Conservation (phyloP, 495 filamentous ascomycete genomes). For the Aspergillus affinis region DNA sequence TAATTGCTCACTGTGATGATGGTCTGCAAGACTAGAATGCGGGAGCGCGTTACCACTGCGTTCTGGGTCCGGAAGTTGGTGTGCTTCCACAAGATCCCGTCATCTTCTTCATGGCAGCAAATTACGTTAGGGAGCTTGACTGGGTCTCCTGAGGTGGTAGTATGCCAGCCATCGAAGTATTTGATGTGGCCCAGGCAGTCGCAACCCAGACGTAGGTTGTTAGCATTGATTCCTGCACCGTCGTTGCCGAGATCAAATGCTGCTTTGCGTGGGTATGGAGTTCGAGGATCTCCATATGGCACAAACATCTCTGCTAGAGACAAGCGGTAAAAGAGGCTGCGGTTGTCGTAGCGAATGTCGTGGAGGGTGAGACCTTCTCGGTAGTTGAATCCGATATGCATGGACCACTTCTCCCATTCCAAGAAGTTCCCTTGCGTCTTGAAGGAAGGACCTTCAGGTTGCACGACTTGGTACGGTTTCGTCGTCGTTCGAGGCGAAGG, state of each 20-base stretch:
- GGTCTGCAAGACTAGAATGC: conserved; percentile 64
- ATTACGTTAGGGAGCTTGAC: conserved; percentile 55
- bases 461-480: conserved; percentile 73
- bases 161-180: conserved; percentile 59
- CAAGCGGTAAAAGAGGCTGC: conserved; percentile 68
- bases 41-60: conserved; percentile 54
- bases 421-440: conserved; percentile 39
- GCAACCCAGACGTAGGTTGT: conserved; percentile 50
- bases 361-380: conserved; percentile 64
- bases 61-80: conserved; percentile 64
- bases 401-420: conserved; percentile 66
- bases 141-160: conserved; percentile 51
- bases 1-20: conserved; percentile 83
- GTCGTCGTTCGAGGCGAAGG: conserved; percentile 52
- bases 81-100: conserved; percentile 68
- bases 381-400: conserved; percentile 63
- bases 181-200: conserved; percentile 61
- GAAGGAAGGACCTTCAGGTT: conserved; percentile 79
- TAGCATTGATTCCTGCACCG: conserved; percentile 65
- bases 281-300: conserved; percentile 60
- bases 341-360: conserved; percentile 65
- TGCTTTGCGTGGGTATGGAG: conserved; percentile 63
- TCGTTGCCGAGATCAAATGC: conserved; percentile 72
- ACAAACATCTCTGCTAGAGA: conserved; percentile 77
- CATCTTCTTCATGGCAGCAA: conserved; percentile 67